Base-by-base conservation (phyloP, 805 yeast species). In the Ogataea ramenticola region DNA sequence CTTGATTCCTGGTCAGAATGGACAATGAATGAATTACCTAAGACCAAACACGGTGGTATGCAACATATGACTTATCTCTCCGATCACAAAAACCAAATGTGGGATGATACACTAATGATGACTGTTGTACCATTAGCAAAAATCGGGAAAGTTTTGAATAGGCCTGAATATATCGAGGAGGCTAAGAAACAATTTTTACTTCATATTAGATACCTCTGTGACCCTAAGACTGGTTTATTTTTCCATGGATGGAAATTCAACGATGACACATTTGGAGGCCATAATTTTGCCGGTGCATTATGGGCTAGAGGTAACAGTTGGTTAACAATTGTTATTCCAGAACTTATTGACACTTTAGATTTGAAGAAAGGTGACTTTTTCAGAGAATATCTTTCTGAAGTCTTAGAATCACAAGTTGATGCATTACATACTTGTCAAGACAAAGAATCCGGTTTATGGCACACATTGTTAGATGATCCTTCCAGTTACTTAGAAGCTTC, bases 301-400 rank as follows among this genome's bases (percentile, higher is more conserved):
- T 64, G 68, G 68, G 68, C 67, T 19, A 47, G 68, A 39, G 68
- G 68, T 14, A 64, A 64, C 46, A 52, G 62, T 20, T 64, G 68
- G 68, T 49, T 64, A 42, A 64, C 67, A 16, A 64, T 64, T 38
- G 66, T 60, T 11, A 61, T 64, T 45, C 68, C 68, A 15, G 68
- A 64, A 41, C 53, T 64, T 38, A 54, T 64, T 34, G 68, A 63
- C 40, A 47, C 60, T 31, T 50, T 64, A 22, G 50, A 60, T 22
- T 44, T 62, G 9, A 55, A 50, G 24, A 49, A 51, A 16, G 62
- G 56, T 24, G 67, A 61, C 43, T 56, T 49, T 36, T 51, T 63
- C 41, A 47, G 66, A 36, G 52, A 49, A 22, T 56, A 52, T 44
- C 48, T 64, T 27, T 43, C 55, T 31, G 65, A 61, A 40, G 55